A percentile compares a stretch with the other conserved stretches of the same genome.
phyloP scores from a whole-genome alignment of 768 basidiomycete genomes.

The Suillus weaverae region DNA sequence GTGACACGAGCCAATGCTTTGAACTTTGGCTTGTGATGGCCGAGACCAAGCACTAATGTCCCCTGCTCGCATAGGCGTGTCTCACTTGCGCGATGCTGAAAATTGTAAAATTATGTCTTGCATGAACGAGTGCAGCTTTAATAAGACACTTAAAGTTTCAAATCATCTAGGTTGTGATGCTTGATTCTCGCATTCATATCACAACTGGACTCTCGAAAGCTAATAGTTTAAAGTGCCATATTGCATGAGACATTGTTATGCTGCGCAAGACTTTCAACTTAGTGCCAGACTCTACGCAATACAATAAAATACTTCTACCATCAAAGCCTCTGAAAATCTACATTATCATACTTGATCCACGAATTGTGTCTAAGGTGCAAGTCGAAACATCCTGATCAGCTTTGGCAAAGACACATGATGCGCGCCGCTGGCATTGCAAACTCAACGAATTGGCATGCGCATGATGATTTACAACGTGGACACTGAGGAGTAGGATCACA shows the following conservation, averaged over 20 bases:
- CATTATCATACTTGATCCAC: not conserved
- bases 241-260: not conserved
- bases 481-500: not conserved
- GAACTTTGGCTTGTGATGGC: not conserved
- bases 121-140: not conserved
- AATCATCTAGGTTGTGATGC: not conserved
- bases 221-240: not conserved
- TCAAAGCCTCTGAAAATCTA: not conserved
- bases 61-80: not conserved
- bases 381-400: not conserved
- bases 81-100: not conserved
- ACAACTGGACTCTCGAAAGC: not conserved
- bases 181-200: not conserved
- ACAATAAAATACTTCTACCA: not conserved
- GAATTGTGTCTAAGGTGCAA: not conserved
- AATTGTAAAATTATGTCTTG: not conserved
- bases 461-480: not conserved
- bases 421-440: not conserved
- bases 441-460: not conserved
- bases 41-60: not conserved
- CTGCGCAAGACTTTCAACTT: not conserved
- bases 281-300: not conserved
- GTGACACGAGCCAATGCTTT: not conserved
- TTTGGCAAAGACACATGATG: not conserved
- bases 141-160: not conserved